A percentile compares a stretch with the other conserved stretches of the same genome.
Evolutionary conservation across 192 early-diverging fungal species (phyloP).

Genomic region (Dissophora ornata): DNA sequence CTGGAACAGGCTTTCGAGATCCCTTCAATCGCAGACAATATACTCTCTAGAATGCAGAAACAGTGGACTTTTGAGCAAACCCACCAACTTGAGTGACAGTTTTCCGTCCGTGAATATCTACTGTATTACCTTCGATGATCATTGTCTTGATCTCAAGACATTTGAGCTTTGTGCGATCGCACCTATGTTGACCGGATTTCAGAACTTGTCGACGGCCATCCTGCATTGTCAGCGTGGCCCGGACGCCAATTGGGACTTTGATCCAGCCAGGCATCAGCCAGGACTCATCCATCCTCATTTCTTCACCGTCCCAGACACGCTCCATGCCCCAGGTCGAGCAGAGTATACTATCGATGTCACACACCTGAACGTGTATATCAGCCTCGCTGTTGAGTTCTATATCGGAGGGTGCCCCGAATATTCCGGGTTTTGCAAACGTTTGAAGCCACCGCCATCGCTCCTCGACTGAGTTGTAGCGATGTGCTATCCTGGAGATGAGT

Average conservation of each 20-base stretch:
- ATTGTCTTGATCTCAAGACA: constrained; percentile 31
- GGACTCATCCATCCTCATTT: constrained; percentile 34
- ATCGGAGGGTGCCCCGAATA: constrained; percentile 33
- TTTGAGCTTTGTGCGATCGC: constrained; percentile 8
- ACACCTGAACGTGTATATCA: constrained; percentile 23
- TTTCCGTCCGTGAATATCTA: no score
- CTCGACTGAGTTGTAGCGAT: constrained; percentile 11
- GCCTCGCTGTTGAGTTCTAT: neutral
- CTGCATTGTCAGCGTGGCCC: constrained; percentile 18
- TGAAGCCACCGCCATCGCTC: constrained; percentile 19
- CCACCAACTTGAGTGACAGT: no score
- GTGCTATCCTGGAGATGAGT: constrained; percentile 13
- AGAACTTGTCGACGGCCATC: constrained; percentile 9
- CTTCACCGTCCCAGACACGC: constrained; percentile 22
- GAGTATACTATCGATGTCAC: constrained; percentile 14
- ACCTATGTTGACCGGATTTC: constrained; percentile 25
- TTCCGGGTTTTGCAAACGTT: constrained; percentile 19
- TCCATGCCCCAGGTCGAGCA: constrained; percentile 25
- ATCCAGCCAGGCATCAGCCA: constrained; percentile 37
- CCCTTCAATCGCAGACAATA: constrained; percentile 17
- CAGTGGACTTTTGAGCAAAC: no score
- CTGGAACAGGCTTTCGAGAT: constrained; percentile 9
- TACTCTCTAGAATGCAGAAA: constrained; percentile 14
- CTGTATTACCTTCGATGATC: constrained; percentile 45
- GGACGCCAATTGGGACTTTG: constrained; percentile 41